Conservation (phyloP, 306 rosid species). For the Potentilla sterilis region DNA sequence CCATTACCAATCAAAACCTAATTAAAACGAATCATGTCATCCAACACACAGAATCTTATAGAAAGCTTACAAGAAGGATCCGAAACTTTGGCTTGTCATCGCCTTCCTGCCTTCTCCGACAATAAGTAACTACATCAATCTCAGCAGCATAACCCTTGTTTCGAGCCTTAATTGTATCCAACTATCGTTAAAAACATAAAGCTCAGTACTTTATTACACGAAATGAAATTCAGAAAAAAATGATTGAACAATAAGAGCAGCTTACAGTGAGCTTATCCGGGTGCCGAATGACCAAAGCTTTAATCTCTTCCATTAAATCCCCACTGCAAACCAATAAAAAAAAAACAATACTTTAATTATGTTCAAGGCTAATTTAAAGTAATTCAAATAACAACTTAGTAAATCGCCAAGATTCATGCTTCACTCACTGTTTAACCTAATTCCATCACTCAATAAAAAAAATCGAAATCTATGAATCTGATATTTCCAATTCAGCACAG, state of each 20-base stretch:
- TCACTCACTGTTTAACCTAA: not conserved
- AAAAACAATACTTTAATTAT: conserved; percentile 13
- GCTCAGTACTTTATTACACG: conserved; percentile 13
- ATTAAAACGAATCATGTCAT: not conserved
- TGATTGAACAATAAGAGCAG: conserved; percentile 15
- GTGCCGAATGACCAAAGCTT: conserved; percentile 78
- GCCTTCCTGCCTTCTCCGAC: conserved; percentile 46
- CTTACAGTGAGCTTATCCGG: conserved; percentile 71
- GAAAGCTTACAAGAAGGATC: conserved; percentile 80
- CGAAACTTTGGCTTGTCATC: conserved; percentile 67
- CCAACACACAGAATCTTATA: conserved; percentile 8
- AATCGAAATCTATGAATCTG: not conserved
- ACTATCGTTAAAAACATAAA: conserved; percentile 34
- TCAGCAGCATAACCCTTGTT: conserved; percentile 79
- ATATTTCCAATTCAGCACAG: not conserved
- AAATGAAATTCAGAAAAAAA: conserved; percentile 1
- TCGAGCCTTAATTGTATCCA: conserved; percentile 61
- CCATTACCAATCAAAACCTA: conserved; percentile 53
- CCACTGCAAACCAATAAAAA: conserved; percentile 53
- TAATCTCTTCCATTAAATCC: conserved; percentile 71
- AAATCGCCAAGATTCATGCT: not conserved
- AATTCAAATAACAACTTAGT: not conserved
- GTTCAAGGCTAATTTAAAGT: not conserved
- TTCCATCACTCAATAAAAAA: not conserved
- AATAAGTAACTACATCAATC: conserved; percentile 70